phyloP scores from a whole-genome alignment of 1,284 basidiomycete genomes.

The Phaffia rhodozyma region DNA sequence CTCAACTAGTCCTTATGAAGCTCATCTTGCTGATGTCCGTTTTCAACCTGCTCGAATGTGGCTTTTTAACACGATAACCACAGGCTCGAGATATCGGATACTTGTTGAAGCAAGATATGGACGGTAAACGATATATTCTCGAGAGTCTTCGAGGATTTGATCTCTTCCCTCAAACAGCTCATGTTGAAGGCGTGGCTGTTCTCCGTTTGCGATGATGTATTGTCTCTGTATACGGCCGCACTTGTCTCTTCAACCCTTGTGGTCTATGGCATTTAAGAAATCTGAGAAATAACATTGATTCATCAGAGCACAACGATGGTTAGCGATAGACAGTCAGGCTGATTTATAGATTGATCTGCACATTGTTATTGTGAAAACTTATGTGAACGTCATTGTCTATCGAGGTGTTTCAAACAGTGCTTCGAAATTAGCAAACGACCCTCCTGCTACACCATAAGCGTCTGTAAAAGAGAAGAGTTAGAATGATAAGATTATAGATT shows the following conservation, averaged over 20 bases:
- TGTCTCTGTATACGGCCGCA: no score
- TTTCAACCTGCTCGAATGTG: not conserved
- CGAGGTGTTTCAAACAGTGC: slow-evolving; percentile 16
- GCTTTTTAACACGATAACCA: no score
- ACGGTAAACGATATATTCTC: slow-evolving; percentile 16
- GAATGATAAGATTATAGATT: not conserved
- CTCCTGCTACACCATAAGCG: slow-evolving; percentile 14
- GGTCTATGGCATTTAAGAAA: not conserved
- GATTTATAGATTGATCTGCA: no score
- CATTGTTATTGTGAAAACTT: no score
- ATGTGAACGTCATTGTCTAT: no score
- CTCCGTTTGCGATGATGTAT: slow-evolving; percentile 1
- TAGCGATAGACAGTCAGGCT: not conserved
- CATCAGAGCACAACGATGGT: not conserved
- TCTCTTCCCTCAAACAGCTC: slow-evolving; percentile 86
- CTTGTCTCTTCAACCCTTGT: no score
- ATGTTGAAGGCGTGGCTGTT: slow-evolving; percentile 47
- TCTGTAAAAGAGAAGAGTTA: not conserved
- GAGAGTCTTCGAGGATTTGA: slow-evolving; percentile 62
- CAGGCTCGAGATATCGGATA: slow-evolving; percentile 72
- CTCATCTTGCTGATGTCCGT: not conserved
- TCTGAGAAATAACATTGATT: not conserved
- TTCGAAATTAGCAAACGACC: slow-evolving; percentile 21
- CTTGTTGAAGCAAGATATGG: slow-evolving; percentile 43
- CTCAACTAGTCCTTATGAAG: not conserved